These are phyloP conservation scores for Smittium culicis DNA, from an alignment of 371 early-diverging fungal species.

Conservation along the genomic window DNA sequence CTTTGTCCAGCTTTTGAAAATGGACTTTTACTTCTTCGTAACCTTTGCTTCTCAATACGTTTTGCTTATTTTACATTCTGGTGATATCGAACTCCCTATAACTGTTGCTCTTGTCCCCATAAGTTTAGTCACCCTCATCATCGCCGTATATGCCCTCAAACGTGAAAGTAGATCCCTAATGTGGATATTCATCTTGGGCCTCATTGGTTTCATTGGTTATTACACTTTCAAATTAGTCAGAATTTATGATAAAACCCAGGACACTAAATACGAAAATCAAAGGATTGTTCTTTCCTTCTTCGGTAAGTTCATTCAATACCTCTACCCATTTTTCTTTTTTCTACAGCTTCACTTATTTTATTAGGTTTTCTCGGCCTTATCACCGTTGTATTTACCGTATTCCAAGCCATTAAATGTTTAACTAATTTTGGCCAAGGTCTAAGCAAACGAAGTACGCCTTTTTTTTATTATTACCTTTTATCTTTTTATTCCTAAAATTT, in stretches of 20 bases:
- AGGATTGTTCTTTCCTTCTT: conserved; percentile 73
- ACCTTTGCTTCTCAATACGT: conserved; percentile 79
- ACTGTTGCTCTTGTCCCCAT: conserved; percentile 62
- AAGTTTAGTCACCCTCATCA: conserved; percentile 46
- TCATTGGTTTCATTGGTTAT: conserved; percentile 57
- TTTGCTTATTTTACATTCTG: conserved; percentile 47
- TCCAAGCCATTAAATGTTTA: conserved; percentile 51
- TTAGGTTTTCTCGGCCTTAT: conserved; percentile 37
- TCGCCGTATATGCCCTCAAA: conserved; percentile 65
- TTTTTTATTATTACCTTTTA: background rate
- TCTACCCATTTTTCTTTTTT: too few relatives aligned
- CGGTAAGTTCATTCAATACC: too few relatives aligned
- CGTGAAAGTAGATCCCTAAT: conserved; percentile 48
- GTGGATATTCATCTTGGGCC: conserved; percentile 47
- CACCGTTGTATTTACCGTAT: conserved; percentile 50
- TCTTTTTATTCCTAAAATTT: background rate
- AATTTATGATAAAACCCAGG: conserved; percentile 52
- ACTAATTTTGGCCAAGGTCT: conserved; percentile 73
- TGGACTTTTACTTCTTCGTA: conserved; percentile 75
- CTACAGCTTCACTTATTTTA: too few relatives aligned
- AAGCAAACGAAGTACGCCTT: conserved; percentile 32
- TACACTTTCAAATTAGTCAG: conserved; percentile 72
- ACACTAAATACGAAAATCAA: conserved; percentile 42
- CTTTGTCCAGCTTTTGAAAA: conserved; percentile 71
- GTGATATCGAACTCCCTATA: conserved; percentile 49